phyloP scores from a whole-genome alignment of 768 basidiomycete genomes.

The Mycena rebaudengoi region DNA sequence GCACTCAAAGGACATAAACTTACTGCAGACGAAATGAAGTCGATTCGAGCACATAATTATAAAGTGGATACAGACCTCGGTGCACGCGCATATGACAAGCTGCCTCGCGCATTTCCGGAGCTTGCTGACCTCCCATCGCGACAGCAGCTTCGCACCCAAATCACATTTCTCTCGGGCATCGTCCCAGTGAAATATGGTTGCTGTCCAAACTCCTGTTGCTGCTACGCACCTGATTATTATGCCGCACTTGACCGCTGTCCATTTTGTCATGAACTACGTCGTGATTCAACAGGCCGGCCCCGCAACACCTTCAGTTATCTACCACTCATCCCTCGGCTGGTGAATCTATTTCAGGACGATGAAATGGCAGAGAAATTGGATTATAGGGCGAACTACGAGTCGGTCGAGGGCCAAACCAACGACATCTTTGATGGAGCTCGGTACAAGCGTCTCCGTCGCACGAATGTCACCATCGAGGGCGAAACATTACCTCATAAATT shows the following conservation, averaged over 20 bases:
- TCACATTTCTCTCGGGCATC: neutral
- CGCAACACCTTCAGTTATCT: conserved; percentile 21
- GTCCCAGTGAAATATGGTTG: neutral
- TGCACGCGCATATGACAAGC: neutral
- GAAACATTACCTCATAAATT: conserved; percentile 26
- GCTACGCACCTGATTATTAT: neutral
- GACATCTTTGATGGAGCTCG: conserved; percentile 41
- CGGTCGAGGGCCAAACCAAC: neutral
- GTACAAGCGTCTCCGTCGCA: conserved; percentile 30
- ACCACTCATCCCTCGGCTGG: conserved; percentile 41
- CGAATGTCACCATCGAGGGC: conserved; percentile 31
- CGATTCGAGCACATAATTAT: conserved; percentile 4
- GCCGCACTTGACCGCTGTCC: neutral
- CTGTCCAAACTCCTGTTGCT: conserved; percentile 10
- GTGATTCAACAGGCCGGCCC: neutral
- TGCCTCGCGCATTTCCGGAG: neutral
- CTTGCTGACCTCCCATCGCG: neutral
- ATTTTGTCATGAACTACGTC: neutral
- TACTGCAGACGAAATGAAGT: neutral
- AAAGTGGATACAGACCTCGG: conserved; percentile 3
- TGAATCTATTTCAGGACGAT: conserved; percentile 25
- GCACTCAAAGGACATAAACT: conserved; percentile 8
- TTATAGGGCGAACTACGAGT: conserved; percentile 27
- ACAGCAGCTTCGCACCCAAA: neutral
- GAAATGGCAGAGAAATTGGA: conserved; percentile 24